Conservation (phyloP, 192 early-diverging fungal genomes). For the Gaertneriomyces sp. region DNA sequence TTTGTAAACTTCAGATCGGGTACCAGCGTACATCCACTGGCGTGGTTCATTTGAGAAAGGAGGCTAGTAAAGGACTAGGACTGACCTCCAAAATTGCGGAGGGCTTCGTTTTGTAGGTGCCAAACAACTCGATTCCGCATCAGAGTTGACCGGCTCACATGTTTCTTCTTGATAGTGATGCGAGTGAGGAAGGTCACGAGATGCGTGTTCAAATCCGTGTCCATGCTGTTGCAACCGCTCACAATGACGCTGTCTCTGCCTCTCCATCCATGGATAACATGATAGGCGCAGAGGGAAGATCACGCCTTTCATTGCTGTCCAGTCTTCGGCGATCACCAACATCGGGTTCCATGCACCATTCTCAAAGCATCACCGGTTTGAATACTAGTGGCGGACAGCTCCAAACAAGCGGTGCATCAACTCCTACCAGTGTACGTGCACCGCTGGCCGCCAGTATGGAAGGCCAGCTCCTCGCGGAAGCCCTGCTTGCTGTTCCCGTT, state of each 20-base stretch:
- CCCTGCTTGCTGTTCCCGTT: constrained; percentile 10
- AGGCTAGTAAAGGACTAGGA: constrained; percentile 39
- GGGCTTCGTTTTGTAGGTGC: constrained; percentile 39
- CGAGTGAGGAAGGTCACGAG: constrained; percentile 21
- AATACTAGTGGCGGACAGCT: constrained; percentile 3
- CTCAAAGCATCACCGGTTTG: background rate
- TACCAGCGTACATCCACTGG: constrained; percentile 9
- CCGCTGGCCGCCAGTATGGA: constrained; percentile 3
- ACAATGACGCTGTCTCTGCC: constrained; percentile 11
- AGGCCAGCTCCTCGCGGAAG: constrained; percentile 21
- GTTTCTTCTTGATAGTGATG: background rate
- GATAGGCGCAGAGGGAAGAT: background rate
- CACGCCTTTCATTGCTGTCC: constrained; percentile 2
- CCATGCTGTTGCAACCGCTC: constrained; percentile 5
- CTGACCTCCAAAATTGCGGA: constrained; percentile 30
- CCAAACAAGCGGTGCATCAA: background rate
- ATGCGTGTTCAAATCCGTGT: constrained; percentile 18
- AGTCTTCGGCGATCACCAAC: constrained; percentile 21
- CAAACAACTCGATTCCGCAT: background rate
- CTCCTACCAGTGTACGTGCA: constrained; percentile 4
- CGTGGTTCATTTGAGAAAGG: constrained; percentile 18
- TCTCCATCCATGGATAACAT: constrained; percentile 17
- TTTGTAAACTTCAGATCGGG: constrained; percentile 19
- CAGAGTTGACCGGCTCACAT: background rate
- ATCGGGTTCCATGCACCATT: constrained; percentile 2